Conservation (phyloP, 164 flowering plant genomes). For the Berberis thunbergii region DNA sequence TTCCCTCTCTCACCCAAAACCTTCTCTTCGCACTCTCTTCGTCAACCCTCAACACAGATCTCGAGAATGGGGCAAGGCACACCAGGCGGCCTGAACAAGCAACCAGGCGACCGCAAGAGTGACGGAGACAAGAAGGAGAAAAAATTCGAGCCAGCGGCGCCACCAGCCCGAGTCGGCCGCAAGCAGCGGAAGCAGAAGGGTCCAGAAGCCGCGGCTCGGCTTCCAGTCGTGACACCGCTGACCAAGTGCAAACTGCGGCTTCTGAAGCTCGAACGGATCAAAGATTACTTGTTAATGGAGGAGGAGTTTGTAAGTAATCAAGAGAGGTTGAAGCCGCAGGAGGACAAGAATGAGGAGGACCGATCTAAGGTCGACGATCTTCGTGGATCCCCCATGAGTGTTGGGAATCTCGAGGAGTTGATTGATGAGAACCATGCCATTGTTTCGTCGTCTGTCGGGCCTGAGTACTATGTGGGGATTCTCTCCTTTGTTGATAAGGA, state of each 20-base stretch:
- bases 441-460: constrained; percentile 31
- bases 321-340: constrained; percentile 34
- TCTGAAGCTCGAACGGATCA: constrained; percentile 27
- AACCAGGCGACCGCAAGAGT: constrained; percentile 17
- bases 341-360: constrained; percentile 35
- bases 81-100: constrained; percentile 24
- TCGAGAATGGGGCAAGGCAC: constrained; percentile 28
- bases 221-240: constrained; percentile 28
- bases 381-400: constrained; percentile 32
- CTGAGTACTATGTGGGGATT: constrained; percentile 31
- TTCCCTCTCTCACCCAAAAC: background rate
- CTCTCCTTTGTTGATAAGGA: constrained; percentile 35
- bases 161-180: constrained; percentile 35
- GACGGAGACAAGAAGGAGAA: constrained; percentile 33
- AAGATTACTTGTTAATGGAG: constrained; percentile 34
- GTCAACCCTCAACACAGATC: background rate
- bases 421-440: constrained; percentile 40
- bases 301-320: constrained; percentile 33
- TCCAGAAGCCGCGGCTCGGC: constrained; percentile 31
- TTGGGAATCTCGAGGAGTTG: constrained; percentile 29
- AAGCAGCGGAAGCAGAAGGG: constrained; percentile 35
- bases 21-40: background rate
- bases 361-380: constrained; percentile 32
- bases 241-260: constrained; percentile 33
- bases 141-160: constrained; percentile 33